Evolutionary conservation across 2,329 filamentous ascomycete genomes (phyloP).

Genomic region (Monosporascus sp.): DNA sequence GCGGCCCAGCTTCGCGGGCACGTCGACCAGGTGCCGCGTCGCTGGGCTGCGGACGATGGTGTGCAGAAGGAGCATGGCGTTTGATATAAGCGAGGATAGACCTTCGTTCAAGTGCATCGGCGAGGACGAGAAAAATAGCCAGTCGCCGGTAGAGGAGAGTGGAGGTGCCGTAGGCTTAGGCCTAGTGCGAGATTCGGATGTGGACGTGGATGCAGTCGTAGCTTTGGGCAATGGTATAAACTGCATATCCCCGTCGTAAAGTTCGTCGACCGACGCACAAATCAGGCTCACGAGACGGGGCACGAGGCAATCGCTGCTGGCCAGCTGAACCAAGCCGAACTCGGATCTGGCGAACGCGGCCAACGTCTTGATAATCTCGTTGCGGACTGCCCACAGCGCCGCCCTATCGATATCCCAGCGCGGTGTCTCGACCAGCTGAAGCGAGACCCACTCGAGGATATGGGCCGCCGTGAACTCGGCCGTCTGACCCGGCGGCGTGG

Average conservation of each 20-base stretch:
- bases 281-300: conserved; percentile 68
- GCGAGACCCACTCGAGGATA: conserved; percentile 59
- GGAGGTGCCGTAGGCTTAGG: background rate
- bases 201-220: background rate
- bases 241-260: conserved; percentile 57
- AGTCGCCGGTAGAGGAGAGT: background rate
- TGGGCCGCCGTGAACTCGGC: conserved; percentile 37
- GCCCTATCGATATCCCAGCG: conserved; percentile 34
- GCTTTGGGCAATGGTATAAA: conserved; percentile 11
- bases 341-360: conserved; percentile 56
- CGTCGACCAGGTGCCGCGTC: conserved; percentile 47
- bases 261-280: conserved; percentile 61
- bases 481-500: conserved; percentile 46
- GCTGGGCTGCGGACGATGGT: conserved; percentile 43
- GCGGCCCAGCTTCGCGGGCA: conserved; percentile 65
- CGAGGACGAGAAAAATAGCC: too few species aligned
- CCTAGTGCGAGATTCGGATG: background rate
- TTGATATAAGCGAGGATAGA: conserved; percentile 36
- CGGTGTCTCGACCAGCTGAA: conserved; percentile 54
- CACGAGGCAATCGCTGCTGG: conserved; percentile 62
- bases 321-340: conserved; percentile 61
- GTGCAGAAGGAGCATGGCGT: conserved; percentile 46
- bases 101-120: background rate
- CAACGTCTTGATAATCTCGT: conserved; percentile 48
- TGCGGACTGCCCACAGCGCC: conserved; percentile 36